phyloP scores from a whole-genome alignment of 306 rosid species.

The Trifolium subterraneum region DNA sequence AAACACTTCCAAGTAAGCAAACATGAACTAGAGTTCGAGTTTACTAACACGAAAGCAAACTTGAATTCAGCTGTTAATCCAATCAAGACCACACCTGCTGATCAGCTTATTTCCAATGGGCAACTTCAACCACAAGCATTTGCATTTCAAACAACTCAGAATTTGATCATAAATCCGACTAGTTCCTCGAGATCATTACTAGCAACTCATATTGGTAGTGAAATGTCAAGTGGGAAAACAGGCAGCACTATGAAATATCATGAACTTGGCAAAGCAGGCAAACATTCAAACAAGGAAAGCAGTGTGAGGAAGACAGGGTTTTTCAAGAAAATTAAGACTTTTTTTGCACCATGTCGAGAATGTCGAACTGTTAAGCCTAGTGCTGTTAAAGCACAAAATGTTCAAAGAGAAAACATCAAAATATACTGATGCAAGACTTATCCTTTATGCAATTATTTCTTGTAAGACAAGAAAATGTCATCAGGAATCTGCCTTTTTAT shows the following conservation, averaged over 20 bases:
- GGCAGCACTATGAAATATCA: conserved; percentile 37
- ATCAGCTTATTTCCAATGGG: conserved; percentile 57
- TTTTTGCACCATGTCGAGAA: conserved; percentile 62
- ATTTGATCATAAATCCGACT: conserved; percentile 29
- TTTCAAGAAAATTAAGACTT: conserved; percentile 51
- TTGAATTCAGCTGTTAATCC: conserved; percentile 45
- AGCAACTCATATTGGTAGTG: conserved; percentile 40
- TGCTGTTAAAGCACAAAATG: conserved; percentile 37
- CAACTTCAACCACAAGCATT: conserved; percentile 53
- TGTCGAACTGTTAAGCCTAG: conserved; percentile 50
- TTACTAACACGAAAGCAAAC: conserved; percentile 43
- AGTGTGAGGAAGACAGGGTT: conserved; percentile 37
- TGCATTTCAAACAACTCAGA: conserved; percentile 42
- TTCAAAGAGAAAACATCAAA: conserved; percentile 46
- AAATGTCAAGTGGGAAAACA: conserved; percentile 43
- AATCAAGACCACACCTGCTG: conserved; percentile 55
- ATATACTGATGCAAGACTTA: conserved; percentile 40
- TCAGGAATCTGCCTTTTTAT: conserved; percentile 33
- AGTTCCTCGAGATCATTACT: conserved; percentile 37
- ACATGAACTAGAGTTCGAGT: conserved; percentile 56
- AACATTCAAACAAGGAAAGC: conserved; percentile 41
- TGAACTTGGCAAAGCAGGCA: conserved; percentile 37
- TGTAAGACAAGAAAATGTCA: conserved; percentile 37
- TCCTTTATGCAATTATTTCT: conserved; percentile 35
- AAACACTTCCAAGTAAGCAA: conserved; percentile 41